These are phyloP conservation scores for Trypanosoma platydactyli DNA, from an alignment of 208 protist species.

Conservation along the genomic window DNA sequence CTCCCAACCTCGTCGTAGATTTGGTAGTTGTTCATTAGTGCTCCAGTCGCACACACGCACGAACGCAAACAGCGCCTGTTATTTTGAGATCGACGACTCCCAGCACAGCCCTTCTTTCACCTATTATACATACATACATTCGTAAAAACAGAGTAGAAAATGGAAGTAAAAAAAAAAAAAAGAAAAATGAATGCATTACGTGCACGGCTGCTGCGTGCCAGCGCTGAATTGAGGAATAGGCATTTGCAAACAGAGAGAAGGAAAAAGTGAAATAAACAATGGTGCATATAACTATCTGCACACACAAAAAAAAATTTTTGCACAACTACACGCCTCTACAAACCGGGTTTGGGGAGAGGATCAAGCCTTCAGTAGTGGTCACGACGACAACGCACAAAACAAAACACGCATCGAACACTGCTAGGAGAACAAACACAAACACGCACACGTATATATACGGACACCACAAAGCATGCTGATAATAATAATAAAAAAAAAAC, in stretches of 20 bases:
- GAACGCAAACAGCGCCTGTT: conserved; percentile 9
- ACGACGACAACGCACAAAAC: too few species aligned
- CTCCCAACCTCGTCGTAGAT: conserved; percentile 94
- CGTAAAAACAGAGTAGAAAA: too few species aligned
- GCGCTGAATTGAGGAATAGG: neutral
- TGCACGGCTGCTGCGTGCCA: neutral
- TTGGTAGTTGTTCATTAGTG: conserved; percentile 95
- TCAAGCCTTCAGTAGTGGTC: too few species aligned
- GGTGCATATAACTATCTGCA: too few species aligned
- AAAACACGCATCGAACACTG: too few species aligned
- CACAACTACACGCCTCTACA: too few species aligned
- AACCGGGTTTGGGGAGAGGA: too few species aligned
- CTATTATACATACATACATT: too few species aligned
- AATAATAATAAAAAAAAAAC: neutral
- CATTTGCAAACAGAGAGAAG: conserved; percentile 17
- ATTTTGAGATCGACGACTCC: too few species aligned
- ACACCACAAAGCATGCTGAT: neutral
- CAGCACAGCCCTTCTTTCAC: too few species aligned
- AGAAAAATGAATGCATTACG: conserved; percentile 11
- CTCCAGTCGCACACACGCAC: conserved; percentile 7
- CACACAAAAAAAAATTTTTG: too few species aligned
- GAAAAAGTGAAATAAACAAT: conserved; percentile 13
- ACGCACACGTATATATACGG: neutral
- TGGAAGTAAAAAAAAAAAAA: conserved; percentile 19
- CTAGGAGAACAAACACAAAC: conserved; percentile 1